phyloP scores from a whole-genome alignment of 1,284 basidiomycete species.

The Puccinia coronata region DNA sequence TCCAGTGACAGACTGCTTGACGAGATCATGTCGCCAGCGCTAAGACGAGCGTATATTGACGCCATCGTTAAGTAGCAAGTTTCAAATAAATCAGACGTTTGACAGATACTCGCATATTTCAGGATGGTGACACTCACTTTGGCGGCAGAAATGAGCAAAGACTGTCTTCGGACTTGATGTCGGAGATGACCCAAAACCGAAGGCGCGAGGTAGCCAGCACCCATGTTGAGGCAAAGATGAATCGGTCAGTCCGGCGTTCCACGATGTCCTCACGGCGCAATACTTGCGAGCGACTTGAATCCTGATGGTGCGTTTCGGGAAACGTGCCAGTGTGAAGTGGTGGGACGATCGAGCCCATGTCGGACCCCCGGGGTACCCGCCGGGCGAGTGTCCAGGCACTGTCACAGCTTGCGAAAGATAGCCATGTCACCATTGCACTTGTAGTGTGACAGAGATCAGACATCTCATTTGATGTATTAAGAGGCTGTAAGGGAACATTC shows the following conservation, averaged over 20 bases:
- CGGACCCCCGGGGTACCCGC: not conserved
- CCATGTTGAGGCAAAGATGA: not conserved
- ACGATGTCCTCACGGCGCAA: not conserved
- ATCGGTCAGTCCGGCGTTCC: not conserved
- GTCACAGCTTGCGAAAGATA: slow-evolving; percentile 17
- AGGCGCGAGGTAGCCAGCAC: not conserved
- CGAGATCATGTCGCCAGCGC: slow-evolving; percentile 51
- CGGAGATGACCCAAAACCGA: not conserved
- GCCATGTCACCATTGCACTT: too few species aligned
- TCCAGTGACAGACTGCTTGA: slow-evolving; percentile 51
- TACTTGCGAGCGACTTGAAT: not conserved
- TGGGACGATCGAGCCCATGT: too few species aligned
- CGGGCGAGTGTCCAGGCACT: not conserved
- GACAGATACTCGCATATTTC: too few species aligned
- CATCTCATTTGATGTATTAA: too few species aligned
- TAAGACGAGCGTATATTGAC: not conserved
- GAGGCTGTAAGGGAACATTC: too few species aligned
- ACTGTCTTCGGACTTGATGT: slow-evolving; percentile 18
- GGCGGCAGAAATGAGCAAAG: not conserved
- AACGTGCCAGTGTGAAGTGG: not conserved
- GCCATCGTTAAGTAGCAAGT: not conserved
- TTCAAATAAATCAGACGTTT: not conserved
- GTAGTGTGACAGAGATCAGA: too few species aligned
- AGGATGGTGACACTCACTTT: not conserved
- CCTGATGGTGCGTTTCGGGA: slow-evolving; percentile 2